A percentile compares a stretch with the other conserved stretches of the same genome.
phyloP scores from a whole-genome alignment of 1,284 basidiomycete species.

The Vanrija humicola region DNA sequence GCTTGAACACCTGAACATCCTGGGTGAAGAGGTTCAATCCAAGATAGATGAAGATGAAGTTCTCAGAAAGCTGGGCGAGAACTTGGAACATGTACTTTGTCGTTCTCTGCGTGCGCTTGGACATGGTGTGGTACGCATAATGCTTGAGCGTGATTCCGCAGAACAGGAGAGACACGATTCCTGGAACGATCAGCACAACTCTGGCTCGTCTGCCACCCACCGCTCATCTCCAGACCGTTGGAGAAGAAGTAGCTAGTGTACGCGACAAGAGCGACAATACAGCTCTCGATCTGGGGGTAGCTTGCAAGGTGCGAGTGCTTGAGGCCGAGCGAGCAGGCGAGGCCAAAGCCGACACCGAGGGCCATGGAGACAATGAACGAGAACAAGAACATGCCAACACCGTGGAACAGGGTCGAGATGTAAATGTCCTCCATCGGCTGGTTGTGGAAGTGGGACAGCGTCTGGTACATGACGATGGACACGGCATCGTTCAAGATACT shows the following conservation, averaged over 20 bases:
- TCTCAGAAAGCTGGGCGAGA: slow-evolving; percentile 90
- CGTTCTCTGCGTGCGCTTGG: slow-evolving; percentile 83
- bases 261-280: slow-evolving; percentile 86
- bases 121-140: slow-evolving; percentile 99
- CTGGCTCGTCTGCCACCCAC: slow-evolving; percentile 32
- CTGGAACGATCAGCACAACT: slow-evolving; percentile 22
- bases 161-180: slow-evolving; percentile 96
- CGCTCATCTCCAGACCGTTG: slow-evolving; percentile 88
- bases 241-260: slow-evolving; percentile 99
- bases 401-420: slow-evolving; percentile 85
- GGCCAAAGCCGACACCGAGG: slow-evolving; percentile 84
- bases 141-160: slow-evolving; percentile 99
- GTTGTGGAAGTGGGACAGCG: slow-evolving; percentile 85
- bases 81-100: slow-evolving; percentile 95
- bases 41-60: slow-evolving; percentile 99
- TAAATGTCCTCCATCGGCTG: slow-evolving; percentile 66
- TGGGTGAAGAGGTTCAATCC: slow-evolving; percentile 93
- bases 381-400: slow-evolving; percentile 91
- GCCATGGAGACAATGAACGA: slow-evolving; percentile 93
- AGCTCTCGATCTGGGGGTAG: slow-evolving; percentile 90
- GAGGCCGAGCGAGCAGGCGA: slow-evolving; percentile 82
- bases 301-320: slow-evolving; percentile 87
- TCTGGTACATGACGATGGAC: slow-evolving; percentile 99
- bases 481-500: slow-evolving; percentile 97
- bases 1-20: slow-evolving; percentile 85